Percentiles rank a stretch among this genome's conserved stretches.
phyloP scores from a whole-genome alignment of 148 eudicot genomes.

The Chenopodium suecicum region DNA sequence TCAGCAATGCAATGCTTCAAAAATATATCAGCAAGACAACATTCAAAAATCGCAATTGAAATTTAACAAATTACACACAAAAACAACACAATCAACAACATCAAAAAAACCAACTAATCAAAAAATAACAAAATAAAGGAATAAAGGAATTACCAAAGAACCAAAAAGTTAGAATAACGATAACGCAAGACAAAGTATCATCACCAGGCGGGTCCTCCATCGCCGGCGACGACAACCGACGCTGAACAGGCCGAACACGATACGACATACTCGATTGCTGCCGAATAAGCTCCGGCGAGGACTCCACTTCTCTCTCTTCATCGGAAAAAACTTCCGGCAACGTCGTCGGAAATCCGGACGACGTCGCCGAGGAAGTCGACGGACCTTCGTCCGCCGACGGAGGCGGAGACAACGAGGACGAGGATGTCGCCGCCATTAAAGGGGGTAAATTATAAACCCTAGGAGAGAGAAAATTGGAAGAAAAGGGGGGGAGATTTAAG shows the following conservation, averaged over 20 bases:
- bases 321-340: slow-evolving; percentile 10
- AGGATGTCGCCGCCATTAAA: slow-evolving; percentile 18
- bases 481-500: neutral
- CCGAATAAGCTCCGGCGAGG: slow-evolving; percentile 21
- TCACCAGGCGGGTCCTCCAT: slow-evolving; percentile 32
- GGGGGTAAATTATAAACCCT: slow-evolving; percentile 22
- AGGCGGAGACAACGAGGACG: neutral
- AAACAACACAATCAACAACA: neutral
- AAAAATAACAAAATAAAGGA: neutral
- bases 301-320: neutral
- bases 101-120: neutral
- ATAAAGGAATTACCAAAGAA: slow-evolving; percentile 48
- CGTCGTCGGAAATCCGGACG: slow-evolving; percentile 9
- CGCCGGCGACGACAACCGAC: neutral
- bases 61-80: neutral
- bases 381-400: slow-evolving; percentile 11
- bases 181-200: slow-evolving; percentile 58
- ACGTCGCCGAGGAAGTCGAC: slow-evolving; percentile 9
- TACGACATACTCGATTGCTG: slow-evolving; percentile 32
- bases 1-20: neutral
- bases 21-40: neutral
- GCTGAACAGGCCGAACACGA: slow-evolving; percentile 18
- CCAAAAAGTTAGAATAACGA: slow-evolving; percentile 60
- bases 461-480: slow-evolving; percentile 26
- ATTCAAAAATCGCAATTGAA: neutral